These are phyloP conservation scores for Barbatosphaeria neglecta DNA, from an alignment of 495 filamentous ascomycete genomes.

Conservation along the genomic window DNA sequence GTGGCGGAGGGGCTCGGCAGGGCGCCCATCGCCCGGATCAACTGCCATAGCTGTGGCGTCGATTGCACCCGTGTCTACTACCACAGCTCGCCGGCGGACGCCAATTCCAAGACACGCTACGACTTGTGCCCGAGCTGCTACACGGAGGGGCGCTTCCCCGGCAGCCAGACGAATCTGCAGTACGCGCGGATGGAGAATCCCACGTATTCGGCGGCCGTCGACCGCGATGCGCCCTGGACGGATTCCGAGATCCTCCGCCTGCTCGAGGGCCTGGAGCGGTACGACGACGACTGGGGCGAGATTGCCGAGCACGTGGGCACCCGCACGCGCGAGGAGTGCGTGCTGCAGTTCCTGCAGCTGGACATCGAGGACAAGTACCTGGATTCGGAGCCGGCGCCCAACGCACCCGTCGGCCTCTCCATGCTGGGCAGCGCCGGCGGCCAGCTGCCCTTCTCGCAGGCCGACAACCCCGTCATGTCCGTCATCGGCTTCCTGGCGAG, in stretches of 20 bases:
- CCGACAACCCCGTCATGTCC: slow-evolving; percentile 90
- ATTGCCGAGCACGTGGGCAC: slow-evolving; percentile 86
- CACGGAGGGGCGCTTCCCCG: slow-evolving; percentile 66
- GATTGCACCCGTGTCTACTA: slow-evolving; percentile 90
- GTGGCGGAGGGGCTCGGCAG: slow-evolving; percentile 44
- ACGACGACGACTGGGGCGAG: slow-evolving; percentile 89
- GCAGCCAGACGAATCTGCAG: slow-evolving; percentile 55
- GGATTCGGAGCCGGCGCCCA: slow-evolving; percentile 56
- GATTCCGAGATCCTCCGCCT: slow-evolving; percentile 77
- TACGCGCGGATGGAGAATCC: slow-evolving; percentile 83
- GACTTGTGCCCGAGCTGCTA: slow-evolving; percentile 87
- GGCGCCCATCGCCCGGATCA: slow-evolving; percentile 41
- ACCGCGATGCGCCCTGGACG: slow-evolving; percentile 77
- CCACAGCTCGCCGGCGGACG: slow-evolving; percentile 58
- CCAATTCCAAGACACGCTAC: slow-evolving; percentile 53
- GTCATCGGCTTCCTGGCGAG: slow-evolving; percentile 87
- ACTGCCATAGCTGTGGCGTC: slow-evolving; percentile 83
- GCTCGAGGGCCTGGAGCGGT: slow-evolving; percentile 79
- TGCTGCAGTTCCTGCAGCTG: slow-evolving; percentile 84
- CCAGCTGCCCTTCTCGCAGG: slow-evolving; percentile 72
- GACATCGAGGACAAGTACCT: slow-evolving; percentile 87
- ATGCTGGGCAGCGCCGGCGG: slow-evolving; percentile 53
- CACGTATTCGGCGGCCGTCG: slow-evolving; percentile 58
- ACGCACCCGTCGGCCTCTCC: slow-evolving; percentile 46
- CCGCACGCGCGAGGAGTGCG: slow-evolving; percentile 89